These are phyloP conservation scores for Plenodomus tracheiphilus DNA, from an alignment of 2,329 filamentous ascomycete genomes.

Conservation along the genomic window DNA sequence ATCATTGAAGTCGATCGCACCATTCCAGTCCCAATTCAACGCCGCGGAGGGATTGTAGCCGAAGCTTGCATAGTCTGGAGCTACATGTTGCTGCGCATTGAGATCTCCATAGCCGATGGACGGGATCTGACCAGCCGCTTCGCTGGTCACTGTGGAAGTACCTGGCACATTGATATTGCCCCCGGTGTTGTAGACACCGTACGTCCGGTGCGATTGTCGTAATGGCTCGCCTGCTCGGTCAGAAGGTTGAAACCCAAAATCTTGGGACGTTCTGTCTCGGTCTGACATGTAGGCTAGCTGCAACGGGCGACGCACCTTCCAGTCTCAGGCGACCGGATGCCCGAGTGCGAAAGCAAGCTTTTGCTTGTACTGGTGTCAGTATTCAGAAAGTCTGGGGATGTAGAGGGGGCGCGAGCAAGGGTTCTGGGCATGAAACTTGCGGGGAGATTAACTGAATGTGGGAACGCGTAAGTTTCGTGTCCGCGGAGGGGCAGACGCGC, in stretches of 20 bases:
- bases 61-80: conserved; percentile 19
- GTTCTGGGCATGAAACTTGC: conserved; percentile 5
- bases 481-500: not conserved
- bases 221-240: conserved; percentile 33
- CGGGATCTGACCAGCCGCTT: conserved; percentile 18
- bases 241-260: conserved; percentile 40
- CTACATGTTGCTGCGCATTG: conserved; percentile 19
- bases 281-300: conserved; percentile 35
- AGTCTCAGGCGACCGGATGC: conserved; percentile 17
- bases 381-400: conserved; percentile 4
- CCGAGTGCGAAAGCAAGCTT: conserved; percentile 6
- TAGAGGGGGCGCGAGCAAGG: conserved; percentile 31
- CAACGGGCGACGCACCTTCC: conserved; percentile 12
- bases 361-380: not conserved
- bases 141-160: conserved; percentile 19
- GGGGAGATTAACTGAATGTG: conserved; percentile 8
- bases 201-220: conserved; percentile 20
- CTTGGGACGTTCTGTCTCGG: conserved; percentile 25
- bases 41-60: conserved; percentile 29
- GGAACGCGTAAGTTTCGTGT: conserved; percentile 6
- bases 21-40: conserved; percentile 46
- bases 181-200: conserved; percentile 32
- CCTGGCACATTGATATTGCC: conserved; percentile 23
- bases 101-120: conserved; percentile 24
- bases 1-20: conserved; percentile 38